Evolutionary conservation across 2,329 filamentous ascomycete species (phyloP).

Genomic region (Fusarium mundagurra): DNA sequence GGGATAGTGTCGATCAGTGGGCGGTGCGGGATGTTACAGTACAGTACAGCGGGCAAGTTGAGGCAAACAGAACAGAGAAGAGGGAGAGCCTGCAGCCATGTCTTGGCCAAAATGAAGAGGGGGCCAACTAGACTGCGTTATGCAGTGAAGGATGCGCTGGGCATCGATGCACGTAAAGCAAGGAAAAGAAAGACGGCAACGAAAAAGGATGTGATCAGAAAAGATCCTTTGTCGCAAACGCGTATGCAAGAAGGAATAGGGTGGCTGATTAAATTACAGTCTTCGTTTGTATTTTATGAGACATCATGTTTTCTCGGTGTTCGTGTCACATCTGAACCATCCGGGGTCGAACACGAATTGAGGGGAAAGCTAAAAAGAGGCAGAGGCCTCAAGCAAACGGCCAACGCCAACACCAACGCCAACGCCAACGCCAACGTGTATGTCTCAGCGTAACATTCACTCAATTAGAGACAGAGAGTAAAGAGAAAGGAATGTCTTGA

Average conservation of each 20-base stretch:
- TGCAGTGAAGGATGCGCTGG: not conserved
- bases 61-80: not conserved
- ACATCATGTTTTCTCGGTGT: constrained; percentile 21
- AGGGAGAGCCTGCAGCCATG: constrained; percentile 25
- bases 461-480: not conserved
- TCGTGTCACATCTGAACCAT: constrained; percentile 8
- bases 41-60: not conserved
- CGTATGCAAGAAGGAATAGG: not conserved
- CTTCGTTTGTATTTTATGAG: constrained; percentile 22
- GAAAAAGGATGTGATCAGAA: constrained; percentile 12
- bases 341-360: constrained; percentile 11
- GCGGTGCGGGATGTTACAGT: not conserved
- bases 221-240: not conserved
- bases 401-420: not conserved
- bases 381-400: constrained; percentile 13
- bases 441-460: not conserved
- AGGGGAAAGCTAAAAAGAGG: not conserved
- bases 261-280: not conserved
- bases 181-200: not conserved
- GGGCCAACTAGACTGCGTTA: not conserved
- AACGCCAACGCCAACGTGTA: not conserved
- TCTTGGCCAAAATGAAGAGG: not conserved
- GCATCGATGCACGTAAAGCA: not conserved
- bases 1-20: constrained; percentile 8
- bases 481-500: not conserved